Conservation (phyloP, 2,329 filamentous ascomycete genomes). For the Aspergillus glaucus region DNA sequence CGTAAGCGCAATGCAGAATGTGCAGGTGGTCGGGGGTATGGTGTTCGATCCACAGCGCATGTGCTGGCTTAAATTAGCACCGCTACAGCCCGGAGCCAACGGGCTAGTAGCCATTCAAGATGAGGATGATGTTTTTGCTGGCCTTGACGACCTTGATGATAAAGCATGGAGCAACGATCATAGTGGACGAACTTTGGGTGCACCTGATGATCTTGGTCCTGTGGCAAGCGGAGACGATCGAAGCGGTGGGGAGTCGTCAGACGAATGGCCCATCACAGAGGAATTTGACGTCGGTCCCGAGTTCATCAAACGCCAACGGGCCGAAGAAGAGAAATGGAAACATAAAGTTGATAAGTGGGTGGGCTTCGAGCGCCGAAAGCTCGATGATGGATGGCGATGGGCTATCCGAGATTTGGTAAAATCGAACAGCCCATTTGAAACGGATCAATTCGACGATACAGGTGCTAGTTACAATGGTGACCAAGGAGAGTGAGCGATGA, state of each 20-base stretch:
- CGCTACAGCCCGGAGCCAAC: conserved; percentile 30
- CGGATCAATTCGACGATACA: conserved; percentile 4
- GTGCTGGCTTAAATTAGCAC: conserved; percentile 85
- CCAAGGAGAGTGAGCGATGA: background rate
- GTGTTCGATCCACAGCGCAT: conserved; percentile 95
- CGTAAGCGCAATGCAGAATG: conserved; percentile 73
- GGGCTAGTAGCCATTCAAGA: conserved; percentile 58
- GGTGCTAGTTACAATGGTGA: background rate
- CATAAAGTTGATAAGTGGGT: conserved; percentile 85
- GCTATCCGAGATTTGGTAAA: conserved; percentile 50
- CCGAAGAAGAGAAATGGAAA: conserved; percentile 88
- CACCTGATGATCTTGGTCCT: conserved; percentile 20
- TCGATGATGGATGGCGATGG: conserved; percentile 66
- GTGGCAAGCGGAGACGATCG: conserved; percentile 31
- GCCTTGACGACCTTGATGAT: conserved; percentile 87
- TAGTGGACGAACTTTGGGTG: conserved; percentile 17
- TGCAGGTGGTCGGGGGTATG: conserved; percentile 96
- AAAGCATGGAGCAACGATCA: conserved; percentile 24
- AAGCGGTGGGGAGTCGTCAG: conserved; percentile 44
- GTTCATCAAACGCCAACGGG: conserved; percentile 80
- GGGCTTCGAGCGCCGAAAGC: conserved; percentile 44
- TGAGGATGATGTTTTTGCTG: conserved; percentile 89
- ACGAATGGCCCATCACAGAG: conserved; percentile 83
- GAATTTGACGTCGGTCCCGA: conserved; percentile 97
- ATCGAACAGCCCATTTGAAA: conserved; percentile 15